phyloP scores from a whole-genome alignment of 2,329 filamentous ascomycete species.

The Rhinocladiella mackenziei region DNA sequence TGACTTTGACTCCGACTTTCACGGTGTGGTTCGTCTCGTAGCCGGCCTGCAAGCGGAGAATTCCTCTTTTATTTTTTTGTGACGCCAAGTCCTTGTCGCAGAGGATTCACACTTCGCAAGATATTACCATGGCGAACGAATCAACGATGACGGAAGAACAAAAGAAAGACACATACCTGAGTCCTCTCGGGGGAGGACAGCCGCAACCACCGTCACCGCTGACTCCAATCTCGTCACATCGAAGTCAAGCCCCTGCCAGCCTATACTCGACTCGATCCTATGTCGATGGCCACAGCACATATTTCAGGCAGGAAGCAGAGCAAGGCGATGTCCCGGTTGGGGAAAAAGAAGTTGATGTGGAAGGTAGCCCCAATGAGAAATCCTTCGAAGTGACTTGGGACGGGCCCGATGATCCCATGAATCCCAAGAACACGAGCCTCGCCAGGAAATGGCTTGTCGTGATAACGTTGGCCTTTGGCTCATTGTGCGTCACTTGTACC shows the following conservation, averaged over 20 bases:
- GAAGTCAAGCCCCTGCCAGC: constrained; percentile 6
- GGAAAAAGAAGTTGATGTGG: constrained; percentile 9
- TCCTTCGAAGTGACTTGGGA: constrained; percentile 66
- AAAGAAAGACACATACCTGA: constrained; percentile 1
- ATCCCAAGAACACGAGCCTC: constrained; percentile 65
- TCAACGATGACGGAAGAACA: constrained; percentile 4
- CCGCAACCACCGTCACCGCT: constrained; percentile 6
- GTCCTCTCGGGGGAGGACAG: no score
- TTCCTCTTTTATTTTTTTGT: no score
- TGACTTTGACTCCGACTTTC: no score
- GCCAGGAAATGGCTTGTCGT: constrained; percentile 77
- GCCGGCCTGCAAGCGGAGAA: no score
- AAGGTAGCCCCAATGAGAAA: constrained; percentile 14
- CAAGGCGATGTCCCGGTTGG: constrained; percentile 7
- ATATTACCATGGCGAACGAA: no score
- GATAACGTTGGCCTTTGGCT: constrained; percentile 66
- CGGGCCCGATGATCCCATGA: constrained; percentile 66
- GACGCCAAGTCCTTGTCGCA: no score
- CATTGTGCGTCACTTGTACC: constrained; percentile 81
- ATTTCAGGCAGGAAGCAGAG: constrained; percentile 13
- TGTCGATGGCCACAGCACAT: constrained; percentile 27
- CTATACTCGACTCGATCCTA: constrained; percentile 26
- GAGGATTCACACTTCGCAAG: no score
- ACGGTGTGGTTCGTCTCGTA: no score
- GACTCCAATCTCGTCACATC: constrained; percentile 19